Percentiles rank a stretch among this genome's conserved stretches.
These are phyloP conservation scores for Ascochyta koolunga DNA, from an alignment of 2,329 filamentous ascomycete genomes.

Conservation along the genomic window DNA sequence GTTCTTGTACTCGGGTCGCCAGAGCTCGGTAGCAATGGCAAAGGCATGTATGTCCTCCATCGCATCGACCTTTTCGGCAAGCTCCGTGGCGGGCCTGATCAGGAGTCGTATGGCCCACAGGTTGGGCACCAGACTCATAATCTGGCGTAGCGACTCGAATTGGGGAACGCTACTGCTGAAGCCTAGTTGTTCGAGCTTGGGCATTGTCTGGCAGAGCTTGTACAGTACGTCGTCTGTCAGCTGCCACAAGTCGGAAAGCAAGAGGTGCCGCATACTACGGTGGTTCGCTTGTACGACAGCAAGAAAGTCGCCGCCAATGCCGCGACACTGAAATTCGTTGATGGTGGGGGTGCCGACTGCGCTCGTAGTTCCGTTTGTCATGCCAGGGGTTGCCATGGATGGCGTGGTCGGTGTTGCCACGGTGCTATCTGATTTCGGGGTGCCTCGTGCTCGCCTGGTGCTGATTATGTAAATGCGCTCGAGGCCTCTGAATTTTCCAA, in stretches of 20 bases:
- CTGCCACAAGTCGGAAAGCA: constrained; percentile 63
- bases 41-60: constrained; percentile 43
- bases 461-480: constrained; percentile 62
- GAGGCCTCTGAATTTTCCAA: constrained; percentile 52
- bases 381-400: constrained; percentile 28
- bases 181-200: constrained; percentile 65
- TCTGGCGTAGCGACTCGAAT: constrained; percentile 42
- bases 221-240: constrained; percentile 57
- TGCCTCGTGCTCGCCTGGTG: constrained; percentile 30
- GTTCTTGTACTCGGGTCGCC: constrained; percentile 41
- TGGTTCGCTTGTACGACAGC: constrained; percentile 59
- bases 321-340: constrained; percentile 41
- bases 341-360: constrained; percentile 29
- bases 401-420: constrained; percentile 40
- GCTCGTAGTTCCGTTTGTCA: constrained; percentile 25
- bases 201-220: constrained; percentile 60
- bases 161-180: constrained; percentile 62
- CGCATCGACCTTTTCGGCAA: constrained; percentile 31
- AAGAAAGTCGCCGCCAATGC: constrained; percentile 54
- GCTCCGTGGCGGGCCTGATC: constrained; percentile 31
- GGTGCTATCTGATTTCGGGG: constrained; percentile 32
- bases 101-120: constrained; percentile 52
- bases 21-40: constrained; percentile 42
- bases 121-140: constrained; percentile 48
- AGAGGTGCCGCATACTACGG: constrained; percentile 59